Base-by-base conservation (phyloP, 306 rosid species). In the Begonia fuchsioides region DNA sequence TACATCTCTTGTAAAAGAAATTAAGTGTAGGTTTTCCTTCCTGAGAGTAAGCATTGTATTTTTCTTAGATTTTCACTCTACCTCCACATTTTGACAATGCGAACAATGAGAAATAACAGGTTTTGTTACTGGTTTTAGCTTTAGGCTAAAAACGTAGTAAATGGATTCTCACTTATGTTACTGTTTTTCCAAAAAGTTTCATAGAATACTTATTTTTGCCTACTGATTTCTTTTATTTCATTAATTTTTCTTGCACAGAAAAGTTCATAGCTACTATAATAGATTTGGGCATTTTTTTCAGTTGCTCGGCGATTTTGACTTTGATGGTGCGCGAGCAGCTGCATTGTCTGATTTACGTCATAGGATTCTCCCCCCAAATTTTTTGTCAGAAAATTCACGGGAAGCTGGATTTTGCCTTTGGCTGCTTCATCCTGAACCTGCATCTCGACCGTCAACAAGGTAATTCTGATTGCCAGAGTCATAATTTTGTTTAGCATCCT, bases 341-440 rank as follows among this genome's bases (percentile, higher is more conserved):
- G 86, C 93, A 43, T 78, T 88, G 96, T 78, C 80, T 53, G 86
- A 78, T 64, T 78, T 88, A 64, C 80, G 61, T 16, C 65, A 74
- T 40, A 78, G 93, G 77, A 83, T 83, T 76, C 94, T 88, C 66
- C 96, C 96, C 51, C 78, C 96, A 43, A 63, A 40, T 58, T 83
- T 88, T 76, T 62, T 88, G 44, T 73, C 88, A 32, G 95, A 80
- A 62, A 78, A 81, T 64, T 65, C 78, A 13, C 80, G 64, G 76
- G 96, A 88, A 80, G 86, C 93, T 76, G 96, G 93, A 58, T 83
- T 76, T 64, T 80, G 93, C 78, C 88, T 80, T 64, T 84, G 87
- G 93, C 72, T 88, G 46, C 67, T 88, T 58, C 93, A 88, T 83
- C 96, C 96, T 19, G 81, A 88, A 56, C 81, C 81, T 43, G 76